Evolutionary conservation across 2,329 filamentous ascomycete species (phyloP).

Genomic region (Trichophyton rubrum): DNA sequence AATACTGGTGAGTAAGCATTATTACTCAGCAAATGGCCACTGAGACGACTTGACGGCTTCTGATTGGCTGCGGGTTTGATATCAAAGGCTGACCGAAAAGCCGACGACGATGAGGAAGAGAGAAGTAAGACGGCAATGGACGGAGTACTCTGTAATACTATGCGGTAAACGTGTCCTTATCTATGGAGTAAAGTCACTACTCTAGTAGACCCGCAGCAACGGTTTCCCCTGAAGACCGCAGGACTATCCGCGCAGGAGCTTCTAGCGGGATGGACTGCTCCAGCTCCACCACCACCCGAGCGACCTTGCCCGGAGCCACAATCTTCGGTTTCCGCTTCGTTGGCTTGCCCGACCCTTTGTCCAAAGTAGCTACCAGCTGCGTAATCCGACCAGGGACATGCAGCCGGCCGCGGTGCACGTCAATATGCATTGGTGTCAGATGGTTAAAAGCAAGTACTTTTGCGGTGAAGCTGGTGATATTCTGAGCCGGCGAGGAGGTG

Average conservation of each 20-base stretch:
- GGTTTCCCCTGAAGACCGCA: conserved; percentile 69
- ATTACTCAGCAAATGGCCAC: background rate
- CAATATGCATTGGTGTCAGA: conserved; percentile 74
- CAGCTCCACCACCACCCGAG: conserved; percentile 63
- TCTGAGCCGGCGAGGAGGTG: conserved; percentile 52
- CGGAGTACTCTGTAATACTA: background rate
- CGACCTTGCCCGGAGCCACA: conserved; percentile 65
- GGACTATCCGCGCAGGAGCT: conserved; percentile 62
- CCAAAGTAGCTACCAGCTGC: conserved; percentile 58
- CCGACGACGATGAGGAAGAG: background rate
- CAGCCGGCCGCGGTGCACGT: conserved; percentile 75
- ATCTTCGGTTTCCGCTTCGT: conserved; percentile 75
- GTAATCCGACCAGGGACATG: conserved; percentile 65
- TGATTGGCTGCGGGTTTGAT: conserved; percentile 11
- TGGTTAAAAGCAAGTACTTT: conserved; percentile 86
- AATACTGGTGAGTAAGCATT: conserved; percentile 20
- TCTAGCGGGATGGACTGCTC: conserved; percentile 67
- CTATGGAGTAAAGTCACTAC: conserved; percentile 22
- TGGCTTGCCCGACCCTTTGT: conserved; percentile 64
- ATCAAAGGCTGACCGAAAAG: background rate
- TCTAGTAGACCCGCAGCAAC: conserved; percentile 80
- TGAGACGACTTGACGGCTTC: background rate
- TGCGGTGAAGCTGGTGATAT: conserved; percentile 60
- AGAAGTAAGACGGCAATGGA: too few relatives aligned
- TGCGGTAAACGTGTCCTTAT: background rate